These are phyloP conservation scores for Pichia kluyveri DNA, from an alignment of 805 yeast species.

Conservation along the genomic window DNA sequence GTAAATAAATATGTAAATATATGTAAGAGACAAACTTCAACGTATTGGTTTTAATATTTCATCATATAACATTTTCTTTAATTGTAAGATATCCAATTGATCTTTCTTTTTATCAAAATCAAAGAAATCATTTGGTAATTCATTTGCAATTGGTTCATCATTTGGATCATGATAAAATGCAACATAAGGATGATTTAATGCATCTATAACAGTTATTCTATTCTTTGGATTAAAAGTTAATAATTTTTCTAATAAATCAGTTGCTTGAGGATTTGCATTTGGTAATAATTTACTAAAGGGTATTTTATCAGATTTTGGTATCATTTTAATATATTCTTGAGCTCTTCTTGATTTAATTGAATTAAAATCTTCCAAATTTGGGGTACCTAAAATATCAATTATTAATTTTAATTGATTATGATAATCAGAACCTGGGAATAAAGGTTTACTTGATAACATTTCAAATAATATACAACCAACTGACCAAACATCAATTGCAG, in stretches of 20 bases:
- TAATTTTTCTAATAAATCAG: constrained; percentile 61
- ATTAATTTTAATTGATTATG: constrained; percentile 83
- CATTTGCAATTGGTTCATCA: constrained; percentile 83
- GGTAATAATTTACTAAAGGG: constrained; percentile 46
- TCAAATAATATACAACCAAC: constrained; percentile 95
- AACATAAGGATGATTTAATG: constrained; percentile 80
- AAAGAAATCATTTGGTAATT: constrained; percentile 80
- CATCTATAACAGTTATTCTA: constrained; percentile 77
- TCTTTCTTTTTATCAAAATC: constrained; percentile 83
- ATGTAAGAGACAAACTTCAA: not conserved
- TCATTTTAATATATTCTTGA: constrained; percentile 72
- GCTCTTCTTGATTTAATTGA: constrained; percentile 76
- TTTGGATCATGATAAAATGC: constrained; percentile 86
- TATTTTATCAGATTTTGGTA: constrained; percentile 61
- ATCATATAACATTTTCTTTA: constrained; percentile 68
- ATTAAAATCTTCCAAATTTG: constrained; percentile 67
- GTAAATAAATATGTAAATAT: not conserved
- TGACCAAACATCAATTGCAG: constrained; percentile 95
- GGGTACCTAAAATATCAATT: constrained; percentile 82
- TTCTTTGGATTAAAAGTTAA: constrained; percentile 76
- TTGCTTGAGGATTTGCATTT: constrained; percentile 51
- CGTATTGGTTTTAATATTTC: constrained; percentile 59
- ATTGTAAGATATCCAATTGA: constrained; percentile 62
- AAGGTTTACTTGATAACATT: constrained; percentile 73
- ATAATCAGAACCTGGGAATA: constrained; percentile 92